Evolutionary conservation across 2,329 filamentous ascomycete genomes (phyloP), one percentile per base, ranked within the genome.

Genomic region (Epichloe glyceriae): DNA sequence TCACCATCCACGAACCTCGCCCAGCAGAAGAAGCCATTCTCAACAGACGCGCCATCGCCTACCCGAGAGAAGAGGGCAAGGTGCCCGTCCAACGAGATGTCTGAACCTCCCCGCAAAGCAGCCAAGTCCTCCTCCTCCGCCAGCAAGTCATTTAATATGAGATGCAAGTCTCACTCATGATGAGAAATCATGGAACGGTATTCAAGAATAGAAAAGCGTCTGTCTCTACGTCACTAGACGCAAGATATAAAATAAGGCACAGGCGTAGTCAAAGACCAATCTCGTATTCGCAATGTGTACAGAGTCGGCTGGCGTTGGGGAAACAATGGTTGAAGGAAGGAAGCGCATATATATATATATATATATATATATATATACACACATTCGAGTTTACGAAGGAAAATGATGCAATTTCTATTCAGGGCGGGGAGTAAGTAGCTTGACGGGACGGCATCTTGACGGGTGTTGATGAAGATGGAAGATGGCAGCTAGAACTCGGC

Each of bases 131-230:
- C 20, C 1, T 12, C 49, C 52, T 39, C 59, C 35, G 51, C 57
- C 52, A 34, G 26, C 38, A 20, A 51, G 49, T 26, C 4, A 33
- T 35, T 15, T 43, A 19, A 12, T 30, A 40, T 15, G 50, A 47
- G 40, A 55, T 44, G 47, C 47, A 54, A 22, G 14, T 63, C 62
- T 14, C 67, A 70, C 62, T 14, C 67, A 70, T n/a, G 66, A 67
- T 44, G 67, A 70, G 52, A 68, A 67, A 55, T 69, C 69, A 8
- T 70, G 68, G 67, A 69, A 70, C 49, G 69, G 67, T 4, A 70
- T 70, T 50, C 60, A 68, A 20, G 66, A 71, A 54, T 70, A 52
- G 57, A 62, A 38, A 10, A 11, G 3, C 8, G 10, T 10, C 26
- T 10, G 8, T 30, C 10, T 30, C 30, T 30, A 30, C 30, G 30